phyloP scores from a whole-genome alignment of 2,329 filamentous ascomycete species.

The Dothiorella sarmentorum region DNA sequence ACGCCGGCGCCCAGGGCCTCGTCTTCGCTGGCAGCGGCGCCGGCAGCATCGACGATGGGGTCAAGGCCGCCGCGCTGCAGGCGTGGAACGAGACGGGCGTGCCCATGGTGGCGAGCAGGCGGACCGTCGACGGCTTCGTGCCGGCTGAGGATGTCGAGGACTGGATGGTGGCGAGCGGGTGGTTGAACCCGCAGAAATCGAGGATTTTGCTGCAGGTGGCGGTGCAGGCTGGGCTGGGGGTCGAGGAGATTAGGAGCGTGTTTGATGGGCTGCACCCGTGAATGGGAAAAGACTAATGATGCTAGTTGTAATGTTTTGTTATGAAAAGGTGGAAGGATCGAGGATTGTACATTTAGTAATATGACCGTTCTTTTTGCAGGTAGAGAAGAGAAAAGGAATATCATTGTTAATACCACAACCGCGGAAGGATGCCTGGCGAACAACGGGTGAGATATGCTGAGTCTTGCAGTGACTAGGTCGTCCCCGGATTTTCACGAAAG shows the following conservation, averaged over 20 bases:
- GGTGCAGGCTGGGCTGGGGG: conserved; percentile 28
- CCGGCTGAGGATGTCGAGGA: conserved; percentile 28
- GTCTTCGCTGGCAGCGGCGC: conserved; percentile 56
- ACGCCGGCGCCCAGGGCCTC: conserved; percentile 51
- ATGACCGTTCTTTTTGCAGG: too few relatives aligned
- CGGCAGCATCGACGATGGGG: conserved; percentile 47
- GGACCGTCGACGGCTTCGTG: conserved; percentile 54
- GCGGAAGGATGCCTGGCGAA: too few relatives aligned
- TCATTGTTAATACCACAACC: too few relatives aligned
- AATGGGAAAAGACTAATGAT: too few relatives aligned
- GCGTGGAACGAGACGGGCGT: conserved; percentile 46
- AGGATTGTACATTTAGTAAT: too few relatives aligned
- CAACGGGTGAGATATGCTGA: too few relatives aligned
- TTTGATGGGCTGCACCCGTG: conserved; percentile 26
- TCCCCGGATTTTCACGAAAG: too few relatives aligned
- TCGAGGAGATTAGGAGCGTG: conserved; percentile 45
- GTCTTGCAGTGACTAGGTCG: too few relatives aligned
- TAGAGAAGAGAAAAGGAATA: too few relatives aligned
- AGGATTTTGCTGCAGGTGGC: conserved; percentile 49
- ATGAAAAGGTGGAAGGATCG: too few relatives aligned
- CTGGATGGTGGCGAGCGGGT: conserved; percentile 47
- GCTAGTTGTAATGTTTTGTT: too few relatives aligned
- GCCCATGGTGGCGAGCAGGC: conserved; percentile 51
- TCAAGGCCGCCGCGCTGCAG: conserved; percentile 39
- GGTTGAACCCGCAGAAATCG: conserved; percentile 54